These are phyloP conservation scores for Trametes cingulata DNA, from an alignment of 768 basidiomycete genomes.

Conservation along the genomic window DNA sequence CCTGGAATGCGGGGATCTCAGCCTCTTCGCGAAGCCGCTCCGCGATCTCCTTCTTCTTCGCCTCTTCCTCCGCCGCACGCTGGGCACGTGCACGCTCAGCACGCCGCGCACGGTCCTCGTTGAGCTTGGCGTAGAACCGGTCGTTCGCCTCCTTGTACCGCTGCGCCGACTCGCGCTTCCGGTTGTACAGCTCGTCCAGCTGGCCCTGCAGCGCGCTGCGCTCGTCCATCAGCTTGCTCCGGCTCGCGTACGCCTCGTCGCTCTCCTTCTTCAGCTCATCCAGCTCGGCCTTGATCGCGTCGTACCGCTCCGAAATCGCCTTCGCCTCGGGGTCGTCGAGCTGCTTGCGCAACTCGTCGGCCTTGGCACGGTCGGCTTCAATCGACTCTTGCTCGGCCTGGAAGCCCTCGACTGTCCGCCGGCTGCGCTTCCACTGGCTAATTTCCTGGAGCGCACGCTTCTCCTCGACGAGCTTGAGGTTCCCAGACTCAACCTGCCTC, in stretches of 20 bases:
- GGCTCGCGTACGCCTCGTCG: constrained; percentile 80
- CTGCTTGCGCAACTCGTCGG: constrained; percentile 80
- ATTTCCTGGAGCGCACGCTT: constrained; percentile 95
- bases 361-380: constrained; percentile 67
- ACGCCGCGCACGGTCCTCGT: constrained; percentile 84
- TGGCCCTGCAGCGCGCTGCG: constrained; percentile 71
- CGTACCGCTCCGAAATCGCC: constrained; percentile 78
- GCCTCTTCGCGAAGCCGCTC: constrained; percentile 90
- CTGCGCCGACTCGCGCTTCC: constrained; percentile 73
- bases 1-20: constrained; percentile 82
- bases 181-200: constrained; percentile 67
- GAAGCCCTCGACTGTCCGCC: constrained; percentile 79
- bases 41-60: constrained; percentile 77
- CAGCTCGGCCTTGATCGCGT: constrained; percentile 80
- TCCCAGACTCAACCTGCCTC: constrained; percentile 89
- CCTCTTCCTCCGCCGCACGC: constrained; percentile 73
- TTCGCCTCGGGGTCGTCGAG: constrained; percentile 91
- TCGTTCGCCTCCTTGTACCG: constrained; percentile 83
- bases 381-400: constrained; percentile 78
- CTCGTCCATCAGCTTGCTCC: constrained; percentile 84
- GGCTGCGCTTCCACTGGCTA: constrained; percentile 63
- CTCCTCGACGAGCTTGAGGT: constrained; percentile 90
- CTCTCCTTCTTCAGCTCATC: constrained; percentile 84
- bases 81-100: constrained; percentile 77
- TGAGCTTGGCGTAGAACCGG: constrained; percentile 77